These are phyloP conservation scores for Fusarium cyanostomum DNA, from an alignment of 2,329 filamentous ascomycete genomes.

Conservation along the genomic window DNA sequence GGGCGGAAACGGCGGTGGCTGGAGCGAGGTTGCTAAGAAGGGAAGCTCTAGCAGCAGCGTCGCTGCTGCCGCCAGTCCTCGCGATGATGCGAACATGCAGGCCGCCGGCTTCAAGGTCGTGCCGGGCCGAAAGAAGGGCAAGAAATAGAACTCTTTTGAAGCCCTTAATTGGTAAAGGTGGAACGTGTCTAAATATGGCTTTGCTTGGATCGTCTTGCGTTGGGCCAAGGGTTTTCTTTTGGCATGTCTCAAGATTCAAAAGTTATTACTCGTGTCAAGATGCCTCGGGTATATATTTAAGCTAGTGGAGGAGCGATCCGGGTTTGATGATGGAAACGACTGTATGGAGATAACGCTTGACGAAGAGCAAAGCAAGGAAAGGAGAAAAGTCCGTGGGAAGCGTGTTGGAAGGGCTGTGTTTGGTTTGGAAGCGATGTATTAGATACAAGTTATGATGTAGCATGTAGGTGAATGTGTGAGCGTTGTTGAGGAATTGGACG, in stretches of 20 bases:
- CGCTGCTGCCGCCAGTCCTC: conserved; percentile 48
- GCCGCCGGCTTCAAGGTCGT: conserved; percentile 87
- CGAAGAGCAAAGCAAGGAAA: background rate
- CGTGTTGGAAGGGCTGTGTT: conserved; percentile 5
- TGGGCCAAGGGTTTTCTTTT: background rate
- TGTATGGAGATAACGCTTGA: conserved; percentile 6
- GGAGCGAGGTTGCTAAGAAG: conserved; percentile 99
- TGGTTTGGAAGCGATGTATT: conserved; percentile 6
- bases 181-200: conserved; percentile 9
- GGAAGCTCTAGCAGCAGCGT: conserved; percentile 58
- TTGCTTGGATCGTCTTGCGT: background rate
- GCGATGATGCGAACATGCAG: conserved; percentile 55
- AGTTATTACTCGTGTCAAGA: background rate
- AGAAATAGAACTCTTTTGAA: conserved; percentile 63
- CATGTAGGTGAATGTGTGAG: conserved; percentile 16
- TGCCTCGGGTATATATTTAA: background rate
- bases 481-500: background rate
- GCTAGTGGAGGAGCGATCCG: background rate
- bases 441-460: conserved; percentile 18
- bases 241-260: background rate
- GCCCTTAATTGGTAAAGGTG: no score
- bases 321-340: conserved; percentile 4
- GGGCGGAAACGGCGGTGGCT: conserved; percentile 70
- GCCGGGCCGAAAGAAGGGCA: conserved; percentile 89
- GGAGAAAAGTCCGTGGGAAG: conserved; percentile 1